Base-by-base conservation (phyloP, 2,329 filamentous ascomycete species). In the Ramichloridium luteum region DNA sequence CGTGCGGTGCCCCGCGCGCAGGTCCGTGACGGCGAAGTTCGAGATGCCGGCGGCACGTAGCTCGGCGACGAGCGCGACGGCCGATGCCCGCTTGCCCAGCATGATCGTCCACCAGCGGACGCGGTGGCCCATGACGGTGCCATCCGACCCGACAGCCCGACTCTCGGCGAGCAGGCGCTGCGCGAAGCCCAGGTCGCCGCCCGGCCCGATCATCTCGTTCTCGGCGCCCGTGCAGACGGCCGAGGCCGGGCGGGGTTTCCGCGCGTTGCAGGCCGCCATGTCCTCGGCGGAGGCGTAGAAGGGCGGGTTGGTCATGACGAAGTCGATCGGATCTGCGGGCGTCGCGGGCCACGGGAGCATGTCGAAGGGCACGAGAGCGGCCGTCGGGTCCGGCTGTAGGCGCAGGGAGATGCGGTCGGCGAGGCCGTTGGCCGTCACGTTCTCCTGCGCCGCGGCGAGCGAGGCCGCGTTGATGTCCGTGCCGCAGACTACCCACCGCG, bases 291-390 rank as follows among this genome's bases (percentile, higher is more conserved):
- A 85, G n/a, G 65, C 57, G 61, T 94, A 96, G 59, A 98, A 98
- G 0, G 90, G 90, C 0, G 90, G 90, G 45, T 98, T 98, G 41
- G 80, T 88, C 75, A 96, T 92, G 36, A 73, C 75, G 53, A 96
- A 94, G 51, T 88, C 77, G 26, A 93, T 64, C 3, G 62, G 65
- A 6, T 49, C 39, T n/a, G n/a, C n/a, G n/a, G n/a, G n/a, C n/a
- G n/a, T n/a, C 8, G 8, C 20, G 8, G 20, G n/a, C n/a, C 70
- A 51, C 13, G 54, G 56, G 1, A 76, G 49, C 1, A 64, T 64
- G 23, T 74, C 61, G 0, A 84, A 50, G 0, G 80, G 76, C 4
- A 96, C 66, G 2, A 94, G 59, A 0, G 60, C 46, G 0, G 59
- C 50, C 0, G 61, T 44, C 0, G 60, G 54, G 1, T 74, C 74